Evolutionary conservation across 2,329 filamentous ascomycete genomes (phyloP), one percentile per base, ranked within the genome.

Genomic region (Gremmenia infestans): DNA sequence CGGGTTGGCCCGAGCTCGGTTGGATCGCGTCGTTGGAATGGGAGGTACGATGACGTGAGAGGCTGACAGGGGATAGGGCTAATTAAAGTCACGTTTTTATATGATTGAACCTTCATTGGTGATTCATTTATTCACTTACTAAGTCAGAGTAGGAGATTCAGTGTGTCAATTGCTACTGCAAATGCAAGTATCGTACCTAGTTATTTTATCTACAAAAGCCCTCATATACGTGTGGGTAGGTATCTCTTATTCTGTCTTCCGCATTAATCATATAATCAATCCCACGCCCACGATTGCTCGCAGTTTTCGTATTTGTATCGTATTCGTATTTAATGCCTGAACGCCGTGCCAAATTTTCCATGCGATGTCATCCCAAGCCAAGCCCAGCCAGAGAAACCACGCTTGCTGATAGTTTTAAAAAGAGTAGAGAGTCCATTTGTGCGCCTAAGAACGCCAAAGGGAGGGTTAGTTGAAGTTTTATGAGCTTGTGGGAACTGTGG

Each of bases 1-100:
- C n/a, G 37, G 6, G n/a, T 8, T 12, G 23, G n/a, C 19, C n/a
- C 36, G 39, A 48, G 42, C 8, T 46, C 48, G 55, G 56, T 60
- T 58, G 54, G 58, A 49, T 48, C 43, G 32, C 47, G 14, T 17
- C 11, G 9, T 11, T 22, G 42, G 42, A 17, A n/a, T 5, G 2
- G 4, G 17, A 19, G 15, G 39, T 15, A 5, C 15, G 6, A 12
- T 47, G 45, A 47, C 45, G 45, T 47, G 4, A 23, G 45, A 5
- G 45, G 45, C 45, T 25, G 45, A 47, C 45, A 47, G 45, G 45
- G 45, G 45, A 47, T 12, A 6, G 23, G 8, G 9, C 28, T 32
- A 0, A 32, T 1, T 32, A 43, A n/a, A 8, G 8, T 43, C 40
- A 19, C 22, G 22, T 22, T 2, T 22, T 22, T 1, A 22, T 19